Evolutionary conservation across 2,329 filamentous ascomycete species (phyloP).

Genomic region (Aspergillus floridensis): DNA sequence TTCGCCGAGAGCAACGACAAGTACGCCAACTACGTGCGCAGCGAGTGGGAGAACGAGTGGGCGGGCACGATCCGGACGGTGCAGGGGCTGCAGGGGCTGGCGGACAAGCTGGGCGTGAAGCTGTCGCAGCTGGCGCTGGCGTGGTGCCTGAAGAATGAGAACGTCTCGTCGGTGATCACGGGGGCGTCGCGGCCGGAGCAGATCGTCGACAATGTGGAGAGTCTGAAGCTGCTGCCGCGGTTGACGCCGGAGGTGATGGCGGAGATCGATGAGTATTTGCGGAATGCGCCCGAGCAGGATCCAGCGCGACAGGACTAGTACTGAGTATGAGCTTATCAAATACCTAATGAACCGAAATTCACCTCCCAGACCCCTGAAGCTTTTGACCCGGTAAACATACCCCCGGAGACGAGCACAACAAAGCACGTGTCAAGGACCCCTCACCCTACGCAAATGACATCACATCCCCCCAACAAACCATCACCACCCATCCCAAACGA

Average conservation of each 20-base stretch:
- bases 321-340: not conserved
- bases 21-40: constrained; percentile 51
- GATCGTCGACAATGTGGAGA: constrained; percentile 45
- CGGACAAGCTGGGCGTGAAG: constrained; percentile 48
- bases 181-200: constrained; percentile 48
- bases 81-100: constrained; percentile 42
- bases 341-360: too few species aligned
- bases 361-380: too few species aligned
- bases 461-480: too few species aligned
- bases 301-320: constrained; percentile 19
- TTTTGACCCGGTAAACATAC: too few species aligned
- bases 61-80: constrained; percentile 56
- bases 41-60: constrained; percentile 45
- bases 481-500: too few species aligned
- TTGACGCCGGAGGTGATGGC: constrained; percentile 46
- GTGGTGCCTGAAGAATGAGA: constrained; percentile 59
- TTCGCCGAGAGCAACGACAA: constrained; percentile 57
- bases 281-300: constrained; percentile 29
- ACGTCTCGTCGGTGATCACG: constrained; percentile 48
- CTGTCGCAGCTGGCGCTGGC: constrained; percentile 58
- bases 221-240: constrained; percentile 45
- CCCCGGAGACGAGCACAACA: too few species aligned
- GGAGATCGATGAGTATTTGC: constrained; percentile 44
- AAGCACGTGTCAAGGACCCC: too few species aligned
- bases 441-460: too few species aligned